These are phyloP conservation scores for Punica granatum DNA, from an alignment of 345 rosid species.

Conservation along the genomic window DNA sequence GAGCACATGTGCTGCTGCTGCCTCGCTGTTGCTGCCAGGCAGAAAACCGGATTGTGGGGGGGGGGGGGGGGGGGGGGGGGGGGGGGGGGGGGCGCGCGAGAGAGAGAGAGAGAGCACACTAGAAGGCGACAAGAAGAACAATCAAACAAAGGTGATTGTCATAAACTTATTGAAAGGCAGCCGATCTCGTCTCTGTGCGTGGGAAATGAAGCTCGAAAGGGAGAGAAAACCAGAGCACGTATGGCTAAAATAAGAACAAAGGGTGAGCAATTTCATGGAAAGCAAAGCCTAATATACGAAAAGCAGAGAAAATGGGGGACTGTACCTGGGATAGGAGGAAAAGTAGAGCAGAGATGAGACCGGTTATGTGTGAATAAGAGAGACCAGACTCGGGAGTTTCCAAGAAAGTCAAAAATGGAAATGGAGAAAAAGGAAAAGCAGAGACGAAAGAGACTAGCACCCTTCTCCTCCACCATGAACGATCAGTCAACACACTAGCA, in stretches of 20 bases:
- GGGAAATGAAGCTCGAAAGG: slow-evolving; percentile 14
- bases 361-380: background rate
- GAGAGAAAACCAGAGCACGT: slow-evolving; percentile 12
- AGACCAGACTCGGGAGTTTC: slow-evolving; percentile 10
- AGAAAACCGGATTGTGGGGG: no score
- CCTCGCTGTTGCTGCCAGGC: no score
- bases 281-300: background rate
- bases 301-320: slow-evolving; percentile 5
- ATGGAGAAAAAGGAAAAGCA: background rate
- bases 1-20: no score
- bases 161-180: no score
- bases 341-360: background rate
- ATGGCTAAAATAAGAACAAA: background rate
- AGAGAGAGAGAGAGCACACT: no score
- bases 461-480: background rate
- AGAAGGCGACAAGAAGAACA: no score
- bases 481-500: background rate
- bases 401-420: slow-evolving; percentile 1
- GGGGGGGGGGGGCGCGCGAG: no score
- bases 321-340: background rate
- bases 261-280: slow-evolving; percentile 34
- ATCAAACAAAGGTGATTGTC: no score
- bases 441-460: background rate
- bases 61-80: no score
- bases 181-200: background rate